A percentile compares a stretch with the other conserved stretches of the same genome.
Conservation (phyloP, 352 stramenopile genomes). For the Pilasporangium apinafurcum region DNA sequence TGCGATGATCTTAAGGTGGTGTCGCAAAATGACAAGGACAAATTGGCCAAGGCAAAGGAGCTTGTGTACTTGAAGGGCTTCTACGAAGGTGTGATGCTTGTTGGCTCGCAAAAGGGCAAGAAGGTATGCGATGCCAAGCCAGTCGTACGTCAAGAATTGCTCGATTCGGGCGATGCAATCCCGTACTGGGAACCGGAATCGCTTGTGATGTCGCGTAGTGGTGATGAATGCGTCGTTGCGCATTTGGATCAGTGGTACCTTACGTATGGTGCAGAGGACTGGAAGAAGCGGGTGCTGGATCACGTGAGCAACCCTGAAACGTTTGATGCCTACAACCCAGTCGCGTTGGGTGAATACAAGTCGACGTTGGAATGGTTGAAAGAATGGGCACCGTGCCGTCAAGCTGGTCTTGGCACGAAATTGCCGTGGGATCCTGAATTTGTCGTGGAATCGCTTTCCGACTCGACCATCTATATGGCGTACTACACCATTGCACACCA, state of each 20-base stretch:
- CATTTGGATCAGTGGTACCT: slow-evolving; percentile 99
- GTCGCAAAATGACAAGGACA: slow-evolving; percentile 98
- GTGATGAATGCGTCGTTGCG: slow-evolving; percentile 99
- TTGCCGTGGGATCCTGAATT: slow-evolving; percentile 98
- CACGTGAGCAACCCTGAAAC: slow-evolving; percentile 91
- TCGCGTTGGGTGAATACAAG: slow-evolving; percentile 94
- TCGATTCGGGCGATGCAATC: slow-evolving; percentile 91
- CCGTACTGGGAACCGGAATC: slow-evolving; percentile 99
- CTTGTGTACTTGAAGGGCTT: slow-evolving; percentile 99
- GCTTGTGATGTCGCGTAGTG: slow-evolving; percentile 93
- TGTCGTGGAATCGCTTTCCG: slow-evolving; percentile 99
- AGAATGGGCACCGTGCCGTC: slow-evolving; percentile 98
- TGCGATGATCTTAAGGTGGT: slow-evolving; percentile 98
- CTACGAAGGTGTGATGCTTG: slow-evolving; percentile 97
- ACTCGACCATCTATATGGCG: slow-evolving; percentile 99
- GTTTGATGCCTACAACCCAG: slow-evolving; percentile 95
- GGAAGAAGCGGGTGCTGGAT: slow-evolving; percentile 93
- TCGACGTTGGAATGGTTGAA: slow-evolving; percentile 98
- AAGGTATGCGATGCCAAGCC: slow-evolving; percentile 98
- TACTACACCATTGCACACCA: slow-evolving; percentile 99
- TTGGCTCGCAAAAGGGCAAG: slow-evolving; percentile 94
- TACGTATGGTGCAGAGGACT: slow-evolving; percentile 98
- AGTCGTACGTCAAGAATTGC: slow-evolving; percentile 95
- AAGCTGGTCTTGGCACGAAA: slow-evolving; percentile 95
- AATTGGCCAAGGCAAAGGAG: slow-evolving; percentile 98